phyloP scores from a whole-genome alignment of 176 grass and related monocot species.

The Puya raimondii region DNA sequence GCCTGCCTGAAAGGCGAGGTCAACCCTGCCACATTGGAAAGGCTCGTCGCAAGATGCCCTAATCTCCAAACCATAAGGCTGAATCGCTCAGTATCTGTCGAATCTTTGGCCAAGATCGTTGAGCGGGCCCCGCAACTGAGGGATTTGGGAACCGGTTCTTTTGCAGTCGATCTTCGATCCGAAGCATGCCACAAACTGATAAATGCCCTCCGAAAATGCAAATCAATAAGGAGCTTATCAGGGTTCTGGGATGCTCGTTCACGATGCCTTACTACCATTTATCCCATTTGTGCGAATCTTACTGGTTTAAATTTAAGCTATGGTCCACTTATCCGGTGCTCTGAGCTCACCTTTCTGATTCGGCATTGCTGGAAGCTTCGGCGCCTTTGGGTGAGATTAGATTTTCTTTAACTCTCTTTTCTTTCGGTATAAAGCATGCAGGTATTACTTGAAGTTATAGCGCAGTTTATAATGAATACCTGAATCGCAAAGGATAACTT shows the following conservation, averaged over 20 bases:
- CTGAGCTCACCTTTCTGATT: constrained; percentile 43
- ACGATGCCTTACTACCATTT: constrained; percentile 17
- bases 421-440: neutral
- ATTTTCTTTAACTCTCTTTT: constrained; percentile 1
- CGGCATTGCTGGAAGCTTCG: constrained; percentile 40
- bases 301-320: constrained; percentile 59
- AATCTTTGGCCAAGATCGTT: constrained; percentile 54
- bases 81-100: constrained; percentile 43
- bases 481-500: too few relatives aligned
- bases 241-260: constrained; percentile 55
- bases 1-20: constrained; percentile 59
- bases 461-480: too few relatives aligned
- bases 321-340: constrained; percentile 26
- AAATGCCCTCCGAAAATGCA: constrained; percentile 30
- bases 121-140: constrained; percentile 33
- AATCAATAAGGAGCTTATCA: constrained; percentile 49
- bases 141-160: constrained; percentile 62
- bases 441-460: too few relatives aligned
- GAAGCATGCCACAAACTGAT: constrained; percentile 24
- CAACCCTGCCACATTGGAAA: constrained; percentile 39
- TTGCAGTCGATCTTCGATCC: constrained; percentile 25
- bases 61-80: constrained; percentile 59
- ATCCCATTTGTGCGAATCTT: constrained; percentile 34
- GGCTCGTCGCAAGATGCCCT: constrained; percentile 53
- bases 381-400: constrained; percentile 45